Evolutionary conservation across 2,329 filamentous ascomycete species (phyloP).

Genomic region (Cytospora chrysosperma): DNA sequence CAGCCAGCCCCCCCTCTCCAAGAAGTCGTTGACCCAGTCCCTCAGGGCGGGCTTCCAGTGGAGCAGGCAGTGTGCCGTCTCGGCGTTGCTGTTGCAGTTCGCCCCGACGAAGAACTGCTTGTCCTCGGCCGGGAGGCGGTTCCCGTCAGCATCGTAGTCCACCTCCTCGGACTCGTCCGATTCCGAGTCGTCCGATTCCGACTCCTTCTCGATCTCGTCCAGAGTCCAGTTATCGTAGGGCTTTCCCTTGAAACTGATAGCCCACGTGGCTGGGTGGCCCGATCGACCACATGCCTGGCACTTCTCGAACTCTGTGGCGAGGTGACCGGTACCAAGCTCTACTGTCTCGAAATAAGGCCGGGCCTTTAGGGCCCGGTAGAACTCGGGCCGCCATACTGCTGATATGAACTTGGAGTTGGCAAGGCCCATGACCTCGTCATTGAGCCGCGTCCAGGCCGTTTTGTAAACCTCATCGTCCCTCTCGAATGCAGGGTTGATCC

Average conservation of each 20-base stretch:
- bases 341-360: constrained; percentile 57
- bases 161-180: constrained; percentile 35
- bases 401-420: constrained; percentile 71
- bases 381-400: constrained; percentile 66
- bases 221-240: constrained; percentile 66
- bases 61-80: constrained; percentile 67
- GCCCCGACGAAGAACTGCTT: constrained; percentile 42
- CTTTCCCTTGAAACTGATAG: constrained; percentile 61
- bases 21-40: constrained; percentile 64
- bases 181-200: constrained; percentile 34
- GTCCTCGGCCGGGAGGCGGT: constrained; percentile 34
- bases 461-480: constrained; percentile 62
- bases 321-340: constrained; percentile 22
- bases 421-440: constrained; percentile 67
- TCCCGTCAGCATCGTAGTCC: constrained; percentile 42
- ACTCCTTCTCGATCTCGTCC: constrained; percentile 54
- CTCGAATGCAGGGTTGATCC: constrained; percentile 69
- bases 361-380: constrained; percentile 63
- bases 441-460: constrained; percentile 68
- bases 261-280: constrained; percentile 65
- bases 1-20: constrained; percentile 59
- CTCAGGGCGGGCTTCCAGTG: constrained; percentile 79
- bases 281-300: constrained; percentile 50
- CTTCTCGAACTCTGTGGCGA: constrained; percentile 11
- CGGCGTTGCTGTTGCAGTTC: constrained; percentile 51